A percentile compares a stretch with the other conserved stretches of the same genome.
These are phyloP conservation scores for Botrytis pseudocinerea DNA, from an alignment of 2,329 filamentous ascomycete genomes.

Conservation along the genomic window DNA sequence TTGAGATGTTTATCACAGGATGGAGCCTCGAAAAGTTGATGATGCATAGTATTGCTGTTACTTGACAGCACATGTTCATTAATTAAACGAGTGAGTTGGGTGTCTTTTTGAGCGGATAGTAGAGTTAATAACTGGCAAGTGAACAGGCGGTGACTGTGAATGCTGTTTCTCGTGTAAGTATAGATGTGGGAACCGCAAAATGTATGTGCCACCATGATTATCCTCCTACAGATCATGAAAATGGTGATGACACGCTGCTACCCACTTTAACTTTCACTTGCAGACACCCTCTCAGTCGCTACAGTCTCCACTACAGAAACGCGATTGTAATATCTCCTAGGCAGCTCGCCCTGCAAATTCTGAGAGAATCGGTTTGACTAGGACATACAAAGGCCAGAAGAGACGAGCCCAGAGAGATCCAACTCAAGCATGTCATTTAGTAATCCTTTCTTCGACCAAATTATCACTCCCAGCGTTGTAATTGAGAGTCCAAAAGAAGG, in stretches of 20 bases:
- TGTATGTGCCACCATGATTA: not conserved
- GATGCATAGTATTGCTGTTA: not conserved
- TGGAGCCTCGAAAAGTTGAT: not conserved
- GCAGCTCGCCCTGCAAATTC: not conserved
- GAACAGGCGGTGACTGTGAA: not conserved
- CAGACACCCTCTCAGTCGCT: not conserved
- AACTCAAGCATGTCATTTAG: not conserved
- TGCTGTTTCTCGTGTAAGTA: not conserved
- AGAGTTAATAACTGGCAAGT: not conserved
- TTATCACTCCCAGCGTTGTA: not conserved
- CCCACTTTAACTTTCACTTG: not conserved
- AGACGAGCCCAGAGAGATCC: not conserved
- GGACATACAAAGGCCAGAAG: not conserved
- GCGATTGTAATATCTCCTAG: not conserved
- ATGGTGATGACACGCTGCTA: not conserved
- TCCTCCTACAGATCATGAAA: not conserved
- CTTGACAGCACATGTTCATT: not conserved
- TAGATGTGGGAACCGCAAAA: not conserved
- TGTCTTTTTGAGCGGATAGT: not conserved
- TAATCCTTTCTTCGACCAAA: not conserved
- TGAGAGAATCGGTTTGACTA: not conserved
- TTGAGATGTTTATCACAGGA: not conserved
- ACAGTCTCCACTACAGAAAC: not conserved
- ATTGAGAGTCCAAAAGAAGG: not conserved
- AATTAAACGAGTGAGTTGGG: not conserved